phyloP scores from a whole-genome alignment of 73 alveolate genomes.

The Paramecium sonneborni region DNA sequence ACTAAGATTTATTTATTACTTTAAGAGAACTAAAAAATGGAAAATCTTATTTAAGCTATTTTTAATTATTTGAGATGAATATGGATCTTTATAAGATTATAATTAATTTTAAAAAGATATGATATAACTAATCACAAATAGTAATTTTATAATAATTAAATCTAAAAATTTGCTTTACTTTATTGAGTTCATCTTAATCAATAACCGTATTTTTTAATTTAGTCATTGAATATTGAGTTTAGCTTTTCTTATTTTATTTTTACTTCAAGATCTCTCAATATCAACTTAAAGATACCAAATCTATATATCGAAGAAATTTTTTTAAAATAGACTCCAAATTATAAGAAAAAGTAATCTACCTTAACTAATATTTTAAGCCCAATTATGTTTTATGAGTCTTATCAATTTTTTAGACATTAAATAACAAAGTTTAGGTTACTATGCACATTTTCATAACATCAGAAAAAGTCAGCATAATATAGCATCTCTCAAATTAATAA shows the following conservation, averaged over 20 bases:
- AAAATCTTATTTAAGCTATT: not conserved
- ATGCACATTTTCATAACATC: too few relatives aligned
- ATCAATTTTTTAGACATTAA: too few relatives aligned
- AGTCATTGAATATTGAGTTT: not conserved
- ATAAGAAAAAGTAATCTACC: too few relatives aligned
- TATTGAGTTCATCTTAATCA: not conserved
- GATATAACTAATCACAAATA: not conserved
- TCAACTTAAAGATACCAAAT: too few relatives aligned
- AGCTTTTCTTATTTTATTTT: not conserved
- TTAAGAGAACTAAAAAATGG: not conserved
- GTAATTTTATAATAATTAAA: not conserved
- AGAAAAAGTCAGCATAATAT: too few relatives aligned
- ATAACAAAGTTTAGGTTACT: too few relatives aligned
- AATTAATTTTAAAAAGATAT: not conserved
- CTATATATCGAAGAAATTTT: too few relatives aligned
- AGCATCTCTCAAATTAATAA: too few relatives aligned
- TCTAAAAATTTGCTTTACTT: not conserved
- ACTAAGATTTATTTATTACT: not conserved
- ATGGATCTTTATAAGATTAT: not conserved
- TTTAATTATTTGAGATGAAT: not conserved
- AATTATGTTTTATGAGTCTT: too few relatives aligned
- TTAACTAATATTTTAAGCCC: too few relatives aligned
- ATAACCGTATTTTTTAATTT: not conserved
- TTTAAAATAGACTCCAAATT: too few relatives aligned
- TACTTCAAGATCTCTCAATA: not conserved